Evolutionary conservation across 176 grass and related monocot species (phyloP).

Genomic region (Juncus inflexus): DNA sequence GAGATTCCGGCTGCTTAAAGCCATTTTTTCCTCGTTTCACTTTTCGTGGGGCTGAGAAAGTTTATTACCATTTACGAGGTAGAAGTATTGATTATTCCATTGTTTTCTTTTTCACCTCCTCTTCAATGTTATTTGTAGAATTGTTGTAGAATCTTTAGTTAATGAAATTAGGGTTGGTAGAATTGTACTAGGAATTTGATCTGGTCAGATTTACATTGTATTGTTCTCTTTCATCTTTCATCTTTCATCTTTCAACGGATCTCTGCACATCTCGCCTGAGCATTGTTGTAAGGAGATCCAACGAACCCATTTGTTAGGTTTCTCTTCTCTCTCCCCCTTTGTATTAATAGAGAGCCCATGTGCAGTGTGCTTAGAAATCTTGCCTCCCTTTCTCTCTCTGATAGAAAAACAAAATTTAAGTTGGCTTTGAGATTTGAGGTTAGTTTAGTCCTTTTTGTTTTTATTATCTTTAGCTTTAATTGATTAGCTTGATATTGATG

Average conservation of each 20-base stretch:
- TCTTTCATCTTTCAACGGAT: conserved; percentile 21
- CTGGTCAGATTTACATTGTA: too few relatives aligned
- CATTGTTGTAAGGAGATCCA: conserved; percentile 3
- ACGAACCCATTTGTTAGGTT: not conserved
- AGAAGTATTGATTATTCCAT: conserved; percentile 1
- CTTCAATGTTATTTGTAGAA: not conserved
- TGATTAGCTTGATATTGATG: not conserved
- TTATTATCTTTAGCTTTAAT: not conserved
- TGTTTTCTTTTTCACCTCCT: not conserved
- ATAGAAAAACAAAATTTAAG: too few relatives aligned
- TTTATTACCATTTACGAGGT: conserved; percentile 28
- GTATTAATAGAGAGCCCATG: conserved; percentile 18
- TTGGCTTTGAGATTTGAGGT: conserved; percentile 8
- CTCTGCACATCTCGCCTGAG: not conserved
- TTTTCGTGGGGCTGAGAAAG: conserved; percentile 29
- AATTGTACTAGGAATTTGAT: too few relatives aligned
- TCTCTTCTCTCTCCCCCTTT: not conserved
- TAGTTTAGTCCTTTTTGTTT: conserved; percentile 9
- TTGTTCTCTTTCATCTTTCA: not conserved
- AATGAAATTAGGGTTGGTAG: too few relatives aligned
- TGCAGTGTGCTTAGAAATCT: conserved; percentile 15
- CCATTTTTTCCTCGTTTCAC: conserved; percentile 20
- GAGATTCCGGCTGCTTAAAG: not conserved
- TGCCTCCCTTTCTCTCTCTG: not conserved
- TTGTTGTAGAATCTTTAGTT: too few relatives aligned